These are phyloP conservation scores for Botrytis squamosa DNA, from an alignment of 2,329 filamentous ascomycete genomes.

Conservation along the genomic window DNA sequence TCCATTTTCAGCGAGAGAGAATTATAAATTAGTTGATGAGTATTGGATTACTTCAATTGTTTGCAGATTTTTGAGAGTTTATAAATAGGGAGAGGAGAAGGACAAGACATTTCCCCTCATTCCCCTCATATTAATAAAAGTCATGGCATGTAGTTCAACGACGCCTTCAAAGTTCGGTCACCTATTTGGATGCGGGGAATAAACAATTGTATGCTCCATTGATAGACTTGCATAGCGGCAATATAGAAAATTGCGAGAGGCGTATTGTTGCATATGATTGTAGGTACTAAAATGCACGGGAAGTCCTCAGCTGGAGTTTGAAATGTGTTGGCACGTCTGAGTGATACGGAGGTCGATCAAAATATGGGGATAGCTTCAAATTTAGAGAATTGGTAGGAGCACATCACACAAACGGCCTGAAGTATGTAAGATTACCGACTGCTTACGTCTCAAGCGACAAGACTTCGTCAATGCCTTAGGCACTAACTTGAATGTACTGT, in stretches of 20 bases:
- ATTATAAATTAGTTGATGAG: background rate
- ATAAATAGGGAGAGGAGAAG: background rate
- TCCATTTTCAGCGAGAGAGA: background rate
- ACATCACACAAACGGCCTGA: background rate
- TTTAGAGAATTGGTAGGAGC: background rate
- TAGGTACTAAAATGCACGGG: background rate
- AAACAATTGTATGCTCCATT: background rate
- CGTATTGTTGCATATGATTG: background rate
- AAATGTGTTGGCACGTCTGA: background rate
- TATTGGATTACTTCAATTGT: background rate
- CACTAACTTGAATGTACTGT: background rate
- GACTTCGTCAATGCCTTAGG: background rate
- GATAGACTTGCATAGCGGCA: conserved; percentile 4
- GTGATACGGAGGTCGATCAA: background rate
- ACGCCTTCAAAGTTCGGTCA: background rate
- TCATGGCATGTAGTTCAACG: background rate
- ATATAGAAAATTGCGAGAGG: background rate
- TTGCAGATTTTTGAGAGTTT: background rate
- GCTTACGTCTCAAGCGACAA: background rate
- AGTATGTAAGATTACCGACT: too few relatives aligned
- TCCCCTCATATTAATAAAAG: conserved; percentile 6
- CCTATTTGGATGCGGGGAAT: background rate
- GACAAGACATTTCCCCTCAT: background rate
- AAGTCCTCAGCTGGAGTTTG: too few relatives aligned
- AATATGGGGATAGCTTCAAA: conserved; percentile 5